Base-by-base conservation (phyloP, 257 asterid species). In the Jacaranda copaia region DNA sequence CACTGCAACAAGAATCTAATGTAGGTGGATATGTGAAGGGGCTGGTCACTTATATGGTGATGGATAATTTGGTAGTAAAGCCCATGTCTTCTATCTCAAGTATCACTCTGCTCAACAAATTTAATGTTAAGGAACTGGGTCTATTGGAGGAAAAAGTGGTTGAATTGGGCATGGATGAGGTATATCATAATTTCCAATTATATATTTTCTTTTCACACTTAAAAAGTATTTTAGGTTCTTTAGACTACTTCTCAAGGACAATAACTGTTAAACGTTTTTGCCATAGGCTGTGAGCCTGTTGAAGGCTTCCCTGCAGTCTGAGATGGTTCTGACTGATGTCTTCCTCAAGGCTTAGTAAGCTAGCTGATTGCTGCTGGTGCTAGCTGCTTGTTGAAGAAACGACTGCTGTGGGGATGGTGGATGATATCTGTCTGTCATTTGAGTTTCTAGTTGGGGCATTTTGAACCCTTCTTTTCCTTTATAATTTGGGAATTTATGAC, bases 11-110 rank as follows among this genome's bases (percentile, higher is more conserved):
- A 12, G 52, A 0, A 13, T 2, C 25, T 4, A 40, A 12, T 0
- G 75, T 12, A 3, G 61, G 75, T 10, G 93, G 89, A 3, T 74
- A 82, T 65, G 85, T 88, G 61, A 84, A 80, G 79, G 89, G 75
- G 0, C 73, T 60, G 53, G 78, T 74, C 5, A 36, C 75, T 0
- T 85, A 77, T 16, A 82, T 82, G 87, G 84, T 85, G 46, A 85
- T 74, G 87, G 87, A 85, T 70, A 58, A 85, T 40, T 78, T 85
- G 76, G 77, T 35, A 1, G 75, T 83, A 56, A 63, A 57, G 56
- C 82, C 87, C 4, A 46, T 86, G 76, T 76, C 86, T 11, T 51
- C 79, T 4, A 76, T 81, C 32, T 81, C 89, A n/a, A 40, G 59
- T 63, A 58, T 84, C 6, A 49, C 80, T 72, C 11, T 68, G 45